Conservation (phyloP, 2,329 filamentous ascomycete species). For the Penicillium nordicum region DNA sequence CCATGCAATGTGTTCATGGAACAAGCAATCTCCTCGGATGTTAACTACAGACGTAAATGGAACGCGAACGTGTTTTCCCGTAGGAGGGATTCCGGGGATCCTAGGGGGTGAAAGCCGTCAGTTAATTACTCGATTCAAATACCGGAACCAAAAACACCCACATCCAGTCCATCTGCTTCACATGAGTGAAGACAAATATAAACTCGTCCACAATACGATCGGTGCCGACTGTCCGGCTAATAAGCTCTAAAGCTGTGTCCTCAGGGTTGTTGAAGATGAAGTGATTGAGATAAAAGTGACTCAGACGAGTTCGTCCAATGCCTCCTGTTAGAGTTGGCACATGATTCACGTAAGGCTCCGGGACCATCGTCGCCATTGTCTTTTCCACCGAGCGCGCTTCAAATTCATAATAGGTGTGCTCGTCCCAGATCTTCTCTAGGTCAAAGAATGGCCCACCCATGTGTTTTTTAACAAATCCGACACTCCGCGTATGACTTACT, state of each 20-base stretch:
- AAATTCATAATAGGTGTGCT: slow-evolving; percentile 72
- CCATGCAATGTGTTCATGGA: slow-evolving; percentile 70
- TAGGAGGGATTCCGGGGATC: slow-evolving; percentile 59
- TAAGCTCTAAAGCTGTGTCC: slow-evolving; percentile 64
- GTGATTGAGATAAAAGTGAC: slow-evolving; percentile 67
- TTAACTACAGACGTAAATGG: slow-evolving; percentile 65
- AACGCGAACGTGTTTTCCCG: slow-evolving; percentile 52
- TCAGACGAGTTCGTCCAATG: slow-evolving; percentile 61
- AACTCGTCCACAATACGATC: slow-evolving; percentile 73
- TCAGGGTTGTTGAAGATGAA: slow-evolving; percentile 72
- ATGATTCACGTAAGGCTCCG: slow-evolving; percentile 76
- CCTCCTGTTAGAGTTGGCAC: slow-evolving; percentile 69
- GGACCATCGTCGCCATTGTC: slow-evolving; percentile 79
- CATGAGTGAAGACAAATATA: slow-evolving; percentile 62
- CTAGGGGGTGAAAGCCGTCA: slow-evolving; percentile 29
- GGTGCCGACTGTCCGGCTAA: slow-evolving; percentile 68
- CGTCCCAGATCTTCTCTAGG: slow-evolving; percentile 74
- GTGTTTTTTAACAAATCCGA: slow-evolving; percentile 62
- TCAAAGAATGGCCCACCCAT: slow-evolving; percentile 67
- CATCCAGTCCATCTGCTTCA: slow-evolving; percentile 65
- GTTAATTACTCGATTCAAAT: not conserved
- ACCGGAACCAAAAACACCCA: slow-evolving; percentile 39
- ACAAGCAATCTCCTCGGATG: slow-evolving; percentile 64
- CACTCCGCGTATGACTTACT: slow-evolving; percentile 63
- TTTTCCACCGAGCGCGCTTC: slow-evolving; percentile 63